Evolutionary conservation across 2,329 filamentous ascomycete species (phyloP), one percentile per base, ranked within the genome.

Genomic region (Fusarium pseudoanthophilum): DNA sequence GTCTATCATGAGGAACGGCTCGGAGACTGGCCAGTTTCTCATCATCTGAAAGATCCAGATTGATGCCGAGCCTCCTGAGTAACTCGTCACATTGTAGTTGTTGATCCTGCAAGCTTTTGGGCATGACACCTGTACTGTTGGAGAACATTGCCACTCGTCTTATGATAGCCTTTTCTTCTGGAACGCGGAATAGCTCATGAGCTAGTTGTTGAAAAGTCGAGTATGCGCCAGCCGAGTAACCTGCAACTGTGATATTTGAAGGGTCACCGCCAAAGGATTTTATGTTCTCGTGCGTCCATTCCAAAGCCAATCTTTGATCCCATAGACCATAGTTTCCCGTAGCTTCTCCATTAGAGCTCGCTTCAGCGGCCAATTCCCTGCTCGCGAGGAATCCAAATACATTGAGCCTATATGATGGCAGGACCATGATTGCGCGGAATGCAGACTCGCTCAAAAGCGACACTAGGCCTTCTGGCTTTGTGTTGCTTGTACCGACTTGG

Each of bases 191-290:
- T 4, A 63, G 18, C 26, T 63, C 53, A 18, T 63, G 53, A 7
- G 53, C 14, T 1, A 63, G 8, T 16, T 63, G 53, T 5, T 59
- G 53, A 9, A 46, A 59, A 0, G 18, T 26, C 2, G 53, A 60
- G 14, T 63, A 48, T 11, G 60, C 60, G 6, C 60, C 60, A 1
- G 60, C 60, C 4, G 53, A 60, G 13, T 46, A 46, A 7, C 55
- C 61, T 1, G 61, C 55, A 1, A 64, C 26, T 5, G 56, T 64
- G 2, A 64, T 32, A 1, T 51, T 60, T 0, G 6, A 0, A 1
- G 24, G 14, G 5, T 61, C 13, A 21, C 61, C 55, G 0, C 61
- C 45, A 10, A 64, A 61, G 0, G 21, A 3, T 0, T 2, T 1
- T 8, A 63, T 60, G 2, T 48, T 63, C 3, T 34, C 18, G 4